Evolutionary conservation across 306 rosid species (phyloP), one percentile per base, ranked within the genome.

Genomic region (Cucumis hystrix): DNA sequence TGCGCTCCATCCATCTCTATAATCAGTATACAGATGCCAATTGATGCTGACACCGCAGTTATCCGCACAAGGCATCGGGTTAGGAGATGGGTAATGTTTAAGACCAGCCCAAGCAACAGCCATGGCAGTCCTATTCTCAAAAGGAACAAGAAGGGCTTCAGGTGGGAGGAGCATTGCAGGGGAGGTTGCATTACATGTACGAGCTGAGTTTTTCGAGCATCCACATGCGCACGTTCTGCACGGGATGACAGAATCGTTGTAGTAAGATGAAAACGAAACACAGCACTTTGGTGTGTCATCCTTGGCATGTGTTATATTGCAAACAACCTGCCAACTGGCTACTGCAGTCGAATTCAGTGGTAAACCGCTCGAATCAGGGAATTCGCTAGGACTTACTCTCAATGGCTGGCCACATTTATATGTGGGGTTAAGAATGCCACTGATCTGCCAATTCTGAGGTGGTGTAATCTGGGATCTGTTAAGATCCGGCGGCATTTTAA

Each of bases 171-270:
- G 91, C 98, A 96, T 86, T 12, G 97, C 98, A 5, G 83, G 88
- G 33, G 91, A 69, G 10, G 88, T 84, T 8, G 88, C 39, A 67
- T 96, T 96, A 63, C 99, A 96, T 7, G 94, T 88, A 39, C 76
- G 86, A 20, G 12, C 87, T 2, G 85, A 55, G 77, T 85, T 85
- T 4, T n/a, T 78, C 7, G 96, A 76, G 82, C 99, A 96, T 51
- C 99, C 99, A 85, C 99, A 96, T 0, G 99, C 99, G 79, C 99
- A 96, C 1, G 99, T 96, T 21, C 86, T 61, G 87, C 99, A 96
- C 1, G 99, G 99, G 67, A 96, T 81, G 73, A 92, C 92, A n/a
- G 99, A 96, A 0, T 92, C 97, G 30, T 96, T 96, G 85, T 88
- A 91, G 84, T 80, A 96, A 16, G 96, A 89, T 14, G 99, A 96